Conservation (phyloP, 2,329 filamentous ascomycete species). For the Fusarium sp. region DNA sequence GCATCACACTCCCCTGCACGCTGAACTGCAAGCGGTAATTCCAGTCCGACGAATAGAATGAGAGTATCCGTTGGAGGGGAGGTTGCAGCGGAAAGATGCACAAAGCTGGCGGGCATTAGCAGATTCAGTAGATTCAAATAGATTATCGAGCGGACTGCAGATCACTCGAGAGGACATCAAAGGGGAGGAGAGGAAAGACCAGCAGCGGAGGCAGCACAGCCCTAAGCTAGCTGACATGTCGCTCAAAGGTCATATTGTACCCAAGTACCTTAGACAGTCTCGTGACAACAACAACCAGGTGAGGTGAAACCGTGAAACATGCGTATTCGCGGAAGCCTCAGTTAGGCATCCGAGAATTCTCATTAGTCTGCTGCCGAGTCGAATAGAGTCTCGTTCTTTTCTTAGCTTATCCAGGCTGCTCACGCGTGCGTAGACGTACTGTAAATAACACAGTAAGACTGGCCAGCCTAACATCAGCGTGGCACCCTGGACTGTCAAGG, state of each 20-base stretch:
- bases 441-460: slow-evolving; percentile 31
- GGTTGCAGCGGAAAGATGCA: slow-evolving; percentile 14
- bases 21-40: slow-evolving; percentile 32
- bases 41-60: neutral
- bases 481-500: slow-evolving; percentile 11
- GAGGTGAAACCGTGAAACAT: slow-evolving; percentile 29
- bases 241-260: slow-evolving; percentile 19
- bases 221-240: slow-evolving; percentile 20
- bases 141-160: slow-evolving; percentile 28
- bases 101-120: slow-evolving; percentile 19
- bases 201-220: slow-evolving; percentile 21
- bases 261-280: slow-evolving; percentile 7
- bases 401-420: slow-evolving; percentile 12
- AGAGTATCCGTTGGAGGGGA: slow-evolving; percentile 1
- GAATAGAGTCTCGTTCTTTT: neutral
- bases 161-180: slow-evolving; percentile 16
- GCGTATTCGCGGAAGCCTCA: slow-evolving; percentile 27
- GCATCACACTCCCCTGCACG: slow-evolving; percentile 7
- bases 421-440: slow-evolving; percentile 13
- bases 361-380: slow-evolving; percentile 13
- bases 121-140: neutral
- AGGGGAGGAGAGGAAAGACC: slow-evolving; percentile 6
- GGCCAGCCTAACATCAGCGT: slow-evolving; percentile 22
- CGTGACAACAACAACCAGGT: slow-evolving; percentile 17
- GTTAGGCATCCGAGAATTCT: slow-evolving; percentile 29